Evolutionary conservation across 2,329 filamentous ascomycete species (phyloP), one percentile per base, ranked within the genome.

Genomic region (Aspergillus eucalypticola): DNA sequence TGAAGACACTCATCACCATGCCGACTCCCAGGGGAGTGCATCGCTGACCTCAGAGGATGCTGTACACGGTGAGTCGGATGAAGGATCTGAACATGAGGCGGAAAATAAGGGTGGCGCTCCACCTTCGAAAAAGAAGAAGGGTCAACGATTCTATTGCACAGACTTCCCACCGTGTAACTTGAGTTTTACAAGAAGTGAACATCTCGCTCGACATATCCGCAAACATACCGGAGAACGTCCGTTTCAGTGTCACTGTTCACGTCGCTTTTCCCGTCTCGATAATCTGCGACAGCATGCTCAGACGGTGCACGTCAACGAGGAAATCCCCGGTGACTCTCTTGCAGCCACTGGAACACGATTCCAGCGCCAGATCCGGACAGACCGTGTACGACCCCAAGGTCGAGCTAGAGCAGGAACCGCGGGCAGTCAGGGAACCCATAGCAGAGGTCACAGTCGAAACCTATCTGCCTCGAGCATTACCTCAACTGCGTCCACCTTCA

Each of bases 161-260:
- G 92, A 96, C 32, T 98, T 92, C 69, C 94, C 94, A 25, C 93
- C 93, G 3, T 99, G 95, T 77, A 93, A 89, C 70, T 77, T 99
- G 60, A 97, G 92, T 76, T 99, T 99, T 73, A 98, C 95, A 0
- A 84, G 95, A 63, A 98, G 94, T 72, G 95, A 99, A 75, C 95
- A 99, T 80, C 78, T 99, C 62, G 94, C 94, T 15, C 86, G 95
- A 54, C 95, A 99, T 72, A 98, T 99, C 68, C 87, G 93, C 89
- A 98, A 98, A 85, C 95, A 99, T 72, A 99, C 95, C 0, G 95
- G 95, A 56, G 95, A 99, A 80, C 88, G 95, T 27, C 95, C 95
- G 0, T 99, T 98, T 70, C 90, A 96, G 76, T 99, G 95, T 68
- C 95, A 98, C 76, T 99, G 95, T 76, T 91, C 90, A 2, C 87